phyloP scores from a whole-genome alignment of 352 stramenopile species.

The Globisporangium carolinianum region DNA sequence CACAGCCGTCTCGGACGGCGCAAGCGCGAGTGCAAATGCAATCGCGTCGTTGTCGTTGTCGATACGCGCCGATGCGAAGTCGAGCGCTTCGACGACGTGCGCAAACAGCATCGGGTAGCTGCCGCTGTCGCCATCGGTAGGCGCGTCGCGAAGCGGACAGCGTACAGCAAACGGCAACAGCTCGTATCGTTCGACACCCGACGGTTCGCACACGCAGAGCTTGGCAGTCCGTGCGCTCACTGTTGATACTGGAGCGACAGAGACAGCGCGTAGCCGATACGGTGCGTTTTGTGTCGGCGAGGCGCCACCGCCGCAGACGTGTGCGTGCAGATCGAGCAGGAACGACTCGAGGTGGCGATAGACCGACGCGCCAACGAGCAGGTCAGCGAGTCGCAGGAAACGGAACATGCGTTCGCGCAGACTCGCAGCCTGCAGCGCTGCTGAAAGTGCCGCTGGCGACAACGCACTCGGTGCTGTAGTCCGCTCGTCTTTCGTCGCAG shows the following conservation, averaged over 20 bases:
- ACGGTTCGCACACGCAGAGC: background rate
- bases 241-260: background rate
- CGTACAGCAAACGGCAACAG: background rate
- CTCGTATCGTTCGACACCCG: background rate
- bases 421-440: constrained; percentile 19
- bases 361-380: constrained; percentile 37
- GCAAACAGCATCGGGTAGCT: background rate
- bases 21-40: constrained; percentile 7
- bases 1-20: constrained; percentile 25
- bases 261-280: background rate
- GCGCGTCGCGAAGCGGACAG: background rate
- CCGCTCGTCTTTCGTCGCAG: constrained; percentile 9
- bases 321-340: constrained; percentile 21
- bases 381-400: constrained; percentile 43
- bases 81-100: background rate
- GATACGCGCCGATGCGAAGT: background rate
- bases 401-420: constrained; percentile 47
- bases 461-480: background rate
- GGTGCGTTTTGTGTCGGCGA: background rate
- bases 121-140: background rate
- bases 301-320: constrained; percentile 21
- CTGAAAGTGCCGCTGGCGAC: constrained; percentile 3
- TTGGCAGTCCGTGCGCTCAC: background rate
- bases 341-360: constrained; percentile 26
- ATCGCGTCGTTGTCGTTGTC: constrained; percentile 8